These are phyloP conservation scores for Chiua virens DNA, from an alignment of 768 basidiomycete species.

Conservation along the genomic window DNA sequence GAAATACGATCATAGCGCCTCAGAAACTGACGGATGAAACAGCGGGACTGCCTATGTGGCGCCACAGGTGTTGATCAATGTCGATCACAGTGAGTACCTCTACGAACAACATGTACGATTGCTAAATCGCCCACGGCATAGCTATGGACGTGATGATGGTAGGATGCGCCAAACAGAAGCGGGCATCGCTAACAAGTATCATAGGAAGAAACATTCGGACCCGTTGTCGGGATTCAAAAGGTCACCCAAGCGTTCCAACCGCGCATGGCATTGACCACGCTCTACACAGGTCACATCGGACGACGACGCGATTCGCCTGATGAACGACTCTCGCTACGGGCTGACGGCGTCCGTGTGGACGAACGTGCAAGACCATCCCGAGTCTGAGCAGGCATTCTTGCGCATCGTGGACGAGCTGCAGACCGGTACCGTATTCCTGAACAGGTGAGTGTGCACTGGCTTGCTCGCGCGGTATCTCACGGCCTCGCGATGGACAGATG, in stretches of 20 bases:
- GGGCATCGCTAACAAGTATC: neutral
- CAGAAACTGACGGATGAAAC: constrained; percentile 1
- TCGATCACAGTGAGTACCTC: constrained; percentile 72
- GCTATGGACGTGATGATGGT: constrained; percentile 95
- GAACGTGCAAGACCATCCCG: constrained; percentile 53
- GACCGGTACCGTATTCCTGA: constrained; percentile 92
- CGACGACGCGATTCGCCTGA: constrained; percentile 83
- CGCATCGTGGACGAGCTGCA: constrained; percentile 65
- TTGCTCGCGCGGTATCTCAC: neutral
- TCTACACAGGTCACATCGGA: constrained; percentile 67
- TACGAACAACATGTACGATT: neutral
- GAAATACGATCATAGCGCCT: neutral
- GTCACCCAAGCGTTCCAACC: constrained; percentile 36
- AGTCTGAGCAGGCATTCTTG: constrained; percentile 70
- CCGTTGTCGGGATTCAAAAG: constrained; percentile 91
- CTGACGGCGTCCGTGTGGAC: constrained; percentile 97
- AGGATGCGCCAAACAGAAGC: constrained; percentile 4
- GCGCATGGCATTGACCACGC: neutral
- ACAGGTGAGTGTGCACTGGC: constrained; percentile 49
- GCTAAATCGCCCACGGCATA: constrained; percentile 27
- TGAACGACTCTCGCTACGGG: constrained; percentile 97
- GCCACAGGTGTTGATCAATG: constrained; percentile 88
- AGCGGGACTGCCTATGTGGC: constrained; percentile 87
- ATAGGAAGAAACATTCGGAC: constrained; percentile 90
- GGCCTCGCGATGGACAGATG: constrained; percentile 50